Evolutionary conservation across 179 eudicot species (phyloP).

Genomic region (Nepenthes alata): DNA sequence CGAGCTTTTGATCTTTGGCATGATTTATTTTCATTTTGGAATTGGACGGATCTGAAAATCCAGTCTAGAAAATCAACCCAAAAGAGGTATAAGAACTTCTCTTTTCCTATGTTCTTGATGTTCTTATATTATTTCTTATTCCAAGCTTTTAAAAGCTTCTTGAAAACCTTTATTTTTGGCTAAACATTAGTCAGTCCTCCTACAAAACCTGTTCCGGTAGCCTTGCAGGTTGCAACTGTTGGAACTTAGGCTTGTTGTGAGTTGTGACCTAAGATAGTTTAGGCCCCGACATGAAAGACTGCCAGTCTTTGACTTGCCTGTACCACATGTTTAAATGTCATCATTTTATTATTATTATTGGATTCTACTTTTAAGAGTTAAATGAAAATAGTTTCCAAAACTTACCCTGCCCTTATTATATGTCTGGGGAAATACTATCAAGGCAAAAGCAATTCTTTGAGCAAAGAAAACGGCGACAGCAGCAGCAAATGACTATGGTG

Average conservation of each 20-base stretch:
- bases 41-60: constrained; percentile 19
- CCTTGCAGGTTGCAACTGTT: not conserved
- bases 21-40: constrained; percentile 9
- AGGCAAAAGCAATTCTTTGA: constrained; percentile 97
- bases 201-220: not conserved
- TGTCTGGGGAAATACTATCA: not conserved
- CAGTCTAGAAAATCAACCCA: constrained; percentile 78
- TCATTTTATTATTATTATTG: not conserved
- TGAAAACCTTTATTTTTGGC: not conserved
- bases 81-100: constrained; percentile 46
- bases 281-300: too few relatives aligned
- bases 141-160: not conserved
- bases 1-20: constrained; percentile 10
- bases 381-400: not conserved
- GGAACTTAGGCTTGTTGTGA: too few relatives aligned
- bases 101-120: not conserved
- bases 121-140: not conserved
- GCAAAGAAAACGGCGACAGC: constrained; percentile 69
- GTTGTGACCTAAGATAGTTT: too few relatives aligned
- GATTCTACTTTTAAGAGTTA: not conserved
- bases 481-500: constrained; percentile 26
- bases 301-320: too few relatives aligned
- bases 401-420: not conserved
- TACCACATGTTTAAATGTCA: too few relatives aligned
- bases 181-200: too few relatives aligned